Base-by-base conservation (phyloP, 164 flowering plant species). In the Pachysandra terminalis region DNA sequence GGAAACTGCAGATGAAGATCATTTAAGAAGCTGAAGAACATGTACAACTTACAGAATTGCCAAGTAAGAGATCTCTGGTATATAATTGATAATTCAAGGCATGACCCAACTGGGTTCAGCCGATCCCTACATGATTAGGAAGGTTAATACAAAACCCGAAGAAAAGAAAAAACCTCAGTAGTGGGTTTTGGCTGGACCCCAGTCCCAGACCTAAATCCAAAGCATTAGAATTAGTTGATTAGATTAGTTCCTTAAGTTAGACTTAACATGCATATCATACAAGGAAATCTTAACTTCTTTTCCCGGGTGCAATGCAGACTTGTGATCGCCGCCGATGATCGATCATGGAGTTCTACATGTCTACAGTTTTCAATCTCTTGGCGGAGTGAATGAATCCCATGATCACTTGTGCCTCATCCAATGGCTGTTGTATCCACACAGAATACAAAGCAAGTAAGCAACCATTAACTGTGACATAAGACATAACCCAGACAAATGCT, bases 381-480 rank as follows among this genome's bases (percentile, higher is more conserved):
- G 86, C 81, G 0, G 86, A 80, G 24, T 60, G 76, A 45, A 83
- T 69, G 67, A 87, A 83, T 23, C 77, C 85, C 45, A 77, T 53
- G 7, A 87, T 74, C 79, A 82, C 91, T 66, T 76, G 77, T 35
- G 64, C 70, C 81, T 87, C 89, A 10, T 81, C 81, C 68, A 82
- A 53, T 63, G 65, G 69, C 81, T 79, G 84, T 73, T 63, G 80
- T 3, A 59, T 40, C 6, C 51, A 45, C 4, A 45, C 51, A 45
- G 51, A 51, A 41, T 45, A 69, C 25, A n/a, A 23, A 28, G 9
- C 21, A 32, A 40, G 15, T 8, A 27, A 45, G 12, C 2, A 45
- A 12, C 35, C 9, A n/a, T 24, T 4, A n/a, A 25, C 4, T 56
- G 17, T 22, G 27, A 56, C 5, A 23, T 9, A 54, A 6, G 23